These are phyloP conservation scores for Priceomyces melissophilus DNA, from an alignment of 805 yeast genomes.

Conservation along the genomic window DNA sequence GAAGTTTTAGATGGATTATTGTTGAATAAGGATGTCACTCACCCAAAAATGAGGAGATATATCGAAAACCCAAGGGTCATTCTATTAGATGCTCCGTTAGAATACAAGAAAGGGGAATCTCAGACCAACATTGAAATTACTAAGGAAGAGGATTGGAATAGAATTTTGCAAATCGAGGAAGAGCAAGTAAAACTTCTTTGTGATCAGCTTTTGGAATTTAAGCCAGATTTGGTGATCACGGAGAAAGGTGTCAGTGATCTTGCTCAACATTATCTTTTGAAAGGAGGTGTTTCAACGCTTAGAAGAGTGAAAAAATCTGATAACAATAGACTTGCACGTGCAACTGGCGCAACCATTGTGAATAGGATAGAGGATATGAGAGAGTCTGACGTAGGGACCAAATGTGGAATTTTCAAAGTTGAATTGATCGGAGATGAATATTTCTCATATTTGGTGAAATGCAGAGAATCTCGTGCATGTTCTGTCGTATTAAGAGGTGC, in stretches of 20 bases:
- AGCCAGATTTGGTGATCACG: constrained; percentile 92
- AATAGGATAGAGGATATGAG: constrained; percentile 92
- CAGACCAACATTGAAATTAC: constrained; percentile 97
- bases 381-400: constrained; percentile 84
- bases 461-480: constrained; percentile 88
- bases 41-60: constrained; percentile 92
- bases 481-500: constrained; percentile 93
- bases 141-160: constrained; percentile 93
- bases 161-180: constrained; percentile 94
- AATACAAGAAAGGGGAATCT: constrained; percentile 98
- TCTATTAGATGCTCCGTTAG: constrained; percentile 92
- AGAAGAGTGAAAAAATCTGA: constrained; percentile 95
- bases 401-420: constrained; percentile 88
- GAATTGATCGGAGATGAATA: constrained; percentile 97
- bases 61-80: constrained; percentile 88
- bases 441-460: constrained; percentile 78
- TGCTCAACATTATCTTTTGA: constrained; percentile 93
- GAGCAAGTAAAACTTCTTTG: constrained; percentile 90
- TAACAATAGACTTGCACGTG: constrained; percentile 93
- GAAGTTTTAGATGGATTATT: constrained; percentile 86
- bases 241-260: constrained; percentile 98
- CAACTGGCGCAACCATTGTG: constrained; percentile 96
- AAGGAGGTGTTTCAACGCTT: constrained; percentile 88
- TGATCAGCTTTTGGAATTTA: constrained; percentile 75
- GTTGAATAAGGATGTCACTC: constrained; percentile 96